Evolutionary conservation across 2,329 filamentous ascomycete species (phyloP), one percentile per base, ranked within the genome.

Genomic region (Neonectria ditissima): DNA sequence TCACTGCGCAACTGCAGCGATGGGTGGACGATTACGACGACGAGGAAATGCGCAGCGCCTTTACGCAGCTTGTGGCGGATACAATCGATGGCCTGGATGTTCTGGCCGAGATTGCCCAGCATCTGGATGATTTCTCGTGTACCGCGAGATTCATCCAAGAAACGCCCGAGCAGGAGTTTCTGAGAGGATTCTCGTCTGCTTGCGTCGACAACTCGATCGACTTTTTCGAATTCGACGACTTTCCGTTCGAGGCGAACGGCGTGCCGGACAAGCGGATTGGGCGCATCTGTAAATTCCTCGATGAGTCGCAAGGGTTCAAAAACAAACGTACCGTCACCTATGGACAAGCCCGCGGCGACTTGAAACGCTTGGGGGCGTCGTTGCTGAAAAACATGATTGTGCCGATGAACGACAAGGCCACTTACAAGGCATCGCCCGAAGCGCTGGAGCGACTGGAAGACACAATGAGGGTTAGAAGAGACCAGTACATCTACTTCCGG

Each of bases 291-390:
- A 51, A 30, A 8, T 65, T 73, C 44, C 64, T 73, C 6, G 68
- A 73, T 11, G 62, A 73, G 59, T 50, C 62, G 16, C 71, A 73
- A 47, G 65, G 63, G 7, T 69, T 65, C 41, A 22, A 20, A 1
- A 3, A 5, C n/a, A 30, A n/a, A 13, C 26, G 11, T 3, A 41
- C 28, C 9, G 54, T 59, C 32, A 66, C 44, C 5, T 30, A 55
- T 1, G 70, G 70, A 2, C 47, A 66, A 45, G 71, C 67, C 44
- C 65, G 57, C 32, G 65, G 69, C 0, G 71, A 73, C 39, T 51
- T 73, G 13, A 73, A 70, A 55, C 70, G 71, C 6, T 59, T 73
- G n/a, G 70, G 69, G 4, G 62, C 71, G 14, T 73, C 67, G 9
- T 45, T 73, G 13, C 39, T 73, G 18, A 18, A 45, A 24, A 41